These are phyloP conservation scores for Citrus sp. DNA, from an alignment of 345 rosid genomes.

Conservation along the genomic window DNA sequence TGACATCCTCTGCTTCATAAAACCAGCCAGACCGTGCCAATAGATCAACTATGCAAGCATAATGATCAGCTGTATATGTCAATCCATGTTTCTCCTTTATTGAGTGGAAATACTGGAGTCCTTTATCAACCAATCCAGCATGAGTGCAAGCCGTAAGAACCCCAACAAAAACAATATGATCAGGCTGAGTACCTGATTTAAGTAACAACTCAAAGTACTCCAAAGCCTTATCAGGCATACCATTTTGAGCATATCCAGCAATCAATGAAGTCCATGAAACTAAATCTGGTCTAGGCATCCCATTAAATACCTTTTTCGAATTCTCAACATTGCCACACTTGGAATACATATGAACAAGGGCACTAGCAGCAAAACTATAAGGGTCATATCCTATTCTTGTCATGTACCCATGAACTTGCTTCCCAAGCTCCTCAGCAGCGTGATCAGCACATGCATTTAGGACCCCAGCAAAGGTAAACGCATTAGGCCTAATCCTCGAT, in stretches of 20 bases:
- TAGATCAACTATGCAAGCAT: slow-evolving; percentile 78
- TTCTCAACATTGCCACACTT: slow-evolving; percentile 73
- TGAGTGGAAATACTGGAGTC: slow-evolving; percentile 62
- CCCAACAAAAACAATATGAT: slow-evolving; percentile 72
- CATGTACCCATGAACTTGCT: slow-evolving; percentile 84
- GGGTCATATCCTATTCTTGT: slow-evolving; percentile 58
- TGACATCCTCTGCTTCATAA: slow-evolving; percentile 48
- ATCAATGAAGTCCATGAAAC: slow-evolving; percentile 87
- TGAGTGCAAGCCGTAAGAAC: slow-evolving; percentile 86
- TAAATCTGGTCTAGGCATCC: slow-evolving; percentile 51
- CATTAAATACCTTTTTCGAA: slow-evolving; percentile 59
- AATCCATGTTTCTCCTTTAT: slow-evolving; percentile 56
- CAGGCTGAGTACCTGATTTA: slow-evolving; percentile 65
- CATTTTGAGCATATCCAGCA: slow-evolving; percentile 79
- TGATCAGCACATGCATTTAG: slow-evolving; percentile 70
- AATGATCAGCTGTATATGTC: slow-evolving; percentile 70
- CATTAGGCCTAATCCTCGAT: slow-evolving; percentile 67
- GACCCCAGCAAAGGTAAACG: slow-evolving; percentile 75
- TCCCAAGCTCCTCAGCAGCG: slow-evolving; percentile 63
- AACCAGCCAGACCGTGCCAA: slow-evolving; percentile 73
- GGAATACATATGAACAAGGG: slow-evolving; percentile 84
- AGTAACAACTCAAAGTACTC: slow-evolving; percentile 60
- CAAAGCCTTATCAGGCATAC: slow-evolving; percentile 59
- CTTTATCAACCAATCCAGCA: slow-evolving; percentile 79
- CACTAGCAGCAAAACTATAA: slow-evolving; percentile 63